Base-by-base conservation (phyloP, 2,329 filamentous ascomycete genomes). In the Exophiala mesophila region DNA sequence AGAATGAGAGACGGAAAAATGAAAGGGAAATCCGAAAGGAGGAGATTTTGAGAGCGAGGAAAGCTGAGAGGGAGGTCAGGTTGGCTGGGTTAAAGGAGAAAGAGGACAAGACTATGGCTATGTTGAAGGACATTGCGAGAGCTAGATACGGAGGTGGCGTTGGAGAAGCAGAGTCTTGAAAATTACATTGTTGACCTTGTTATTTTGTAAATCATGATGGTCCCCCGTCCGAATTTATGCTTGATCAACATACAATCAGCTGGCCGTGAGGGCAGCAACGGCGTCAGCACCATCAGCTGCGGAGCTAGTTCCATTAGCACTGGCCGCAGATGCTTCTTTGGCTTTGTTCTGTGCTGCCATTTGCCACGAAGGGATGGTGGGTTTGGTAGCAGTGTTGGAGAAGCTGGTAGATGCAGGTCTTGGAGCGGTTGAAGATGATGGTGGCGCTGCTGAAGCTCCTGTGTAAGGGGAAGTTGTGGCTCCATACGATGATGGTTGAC, bases 31-130 rank as follows among this genome's bases (percentile, higher is more conserved):
- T 92, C 12, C 67, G 87, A 45, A 76, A 85, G 57, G 89, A 96
- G 63, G 89, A 94, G 66, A 74, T 88, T 44, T 67, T 84, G 48
- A 68, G 88, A 57, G 87, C 87, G 8, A 78, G 79, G 58, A 73
- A 74, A 47, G 88, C 80, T 34, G 89, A 96, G 71, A 73, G 88
- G 54, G 87, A 94, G 60, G 85, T 88, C 68, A 76, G 80, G 55
- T 59, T 89, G 38, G 71, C 74, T 55, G 79, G 76, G 52, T 82
- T 86, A 63, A 74, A 77, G 57, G 77, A 78, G 56, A 85, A 88
- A 63, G 90, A 97, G 65, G 82, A 88, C 50, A 80, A 79, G 58
- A 94, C 88, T 1, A 87, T 96, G 72, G 78, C 78, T 36, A 88
- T 87, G 74, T 59, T 97, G 58, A 83, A 75, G 65, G 78, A 81